Evolutionary conservation across 2,329 filamentous ascomycete species (phyloP).

Genomic region (Xylariales sp.): DNA sequence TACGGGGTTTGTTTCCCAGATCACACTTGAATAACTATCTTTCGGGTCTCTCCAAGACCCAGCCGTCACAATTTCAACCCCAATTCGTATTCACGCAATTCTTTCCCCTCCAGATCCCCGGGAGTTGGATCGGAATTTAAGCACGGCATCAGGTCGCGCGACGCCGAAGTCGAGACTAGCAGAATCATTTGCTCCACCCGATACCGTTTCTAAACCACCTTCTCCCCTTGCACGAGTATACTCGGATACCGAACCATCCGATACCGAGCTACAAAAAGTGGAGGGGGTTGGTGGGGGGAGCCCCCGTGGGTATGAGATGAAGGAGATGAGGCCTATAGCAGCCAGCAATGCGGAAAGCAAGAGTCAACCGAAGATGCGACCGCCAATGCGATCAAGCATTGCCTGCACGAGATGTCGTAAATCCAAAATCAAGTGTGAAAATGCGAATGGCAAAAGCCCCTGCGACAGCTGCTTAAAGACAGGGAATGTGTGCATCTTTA

Average conservation of each 20-base stretch:
- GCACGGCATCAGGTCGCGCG: conserved; percentile 47
- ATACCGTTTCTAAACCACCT: conserved; percentile 47
- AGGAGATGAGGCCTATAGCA: conserved; percentile 52
- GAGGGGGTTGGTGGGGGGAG: conserved; percentile 42
- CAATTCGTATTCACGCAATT: conserved; percentile 64
- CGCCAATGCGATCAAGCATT: conserved; percentile 79
- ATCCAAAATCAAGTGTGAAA: conserved; percentile 90
- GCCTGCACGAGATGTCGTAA: conserved; percentile 80
- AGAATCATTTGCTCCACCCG: conserved; percentile 51
- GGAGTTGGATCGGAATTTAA: conserved; percentile 54
- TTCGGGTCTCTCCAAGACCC: conserved; percentile 55
- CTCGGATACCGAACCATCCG: conserved; percentile 44
- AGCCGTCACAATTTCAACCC: conserved; percentile 62
- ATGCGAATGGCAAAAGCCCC: conserved; percentile 75
- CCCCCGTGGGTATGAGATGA: conserved; percentile 44
- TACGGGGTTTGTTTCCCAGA: conserved; percentile 31
- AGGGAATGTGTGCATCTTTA: conserved; percentile 72
- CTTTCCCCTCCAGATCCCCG: conserved; percentile 59
- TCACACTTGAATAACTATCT: conserved; percentile 36
- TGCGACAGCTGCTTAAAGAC: conserved; percentile 81
- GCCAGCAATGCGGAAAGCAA: conserved; percentile 53
- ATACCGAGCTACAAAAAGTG: conserved; percentile 42
- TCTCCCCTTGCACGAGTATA: conserved; percentile 44
- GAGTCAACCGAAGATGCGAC: conserved; percentile 58
- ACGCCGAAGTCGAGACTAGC: conserved; percentile 53